Conservation (phyloP, 176 grass and related monocot genomes). For the Oryza glumipatula region DNA sequence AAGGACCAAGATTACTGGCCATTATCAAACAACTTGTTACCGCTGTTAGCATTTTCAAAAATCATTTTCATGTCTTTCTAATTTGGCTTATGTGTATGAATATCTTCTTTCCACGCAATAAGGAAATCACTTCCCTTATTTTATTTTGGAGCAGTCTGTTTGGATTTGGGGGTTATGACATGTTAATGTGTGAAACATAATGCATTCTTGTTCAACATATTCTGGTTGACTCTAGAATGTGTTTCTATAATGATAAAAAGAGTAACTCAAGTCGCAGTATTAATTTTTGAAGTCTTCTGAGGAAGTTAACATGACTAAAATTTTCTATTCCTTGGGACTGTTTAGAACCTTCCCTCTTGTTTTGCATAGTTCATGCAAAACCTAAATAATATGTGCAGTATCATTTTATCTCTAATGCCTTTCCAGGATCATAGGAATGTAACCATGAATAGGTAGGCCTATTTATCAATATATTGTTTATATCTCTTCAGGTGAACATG, state of each 20-base stretch:
- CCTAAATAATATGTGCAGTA: background rate
- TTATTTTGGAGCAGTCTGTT: slow-evolving; percentile 17
- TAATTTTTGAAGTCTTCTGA: slow-evolving; percentile 13
- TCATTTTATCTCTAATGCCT: slow-evolving; percentile 20
- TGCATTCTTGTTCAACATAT: slow-evolving; percentile 12
- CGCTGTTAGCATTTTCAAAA: background rate
- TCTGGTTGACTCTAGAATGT: slow-evolving; percentile 12
- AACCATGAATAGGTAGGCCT: slow-evolving; percentile 15
- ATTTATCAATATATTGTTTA: slow-evolving; percentile 37
- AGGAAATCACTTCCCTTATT: slow-evolving; percentile 19
- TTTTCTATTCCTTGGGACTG: slow-evolving; percentile 27
- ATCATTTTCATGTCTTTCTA: slow-evolving; percentile 7
- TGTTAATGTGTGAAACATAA: slow-evolving; percentile 30
- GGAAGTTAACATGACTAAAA: background rate
- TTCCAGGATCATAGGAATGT: slow-evolving; percentile 11
- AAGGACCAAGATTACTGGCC: background rate
- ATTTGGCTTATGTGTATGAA: slow-evolving; percentile 8
- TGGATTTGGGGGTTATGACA: background rate
- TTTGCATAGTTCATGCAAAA: slow-evolving; percentile 16
- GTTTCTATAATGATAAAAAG: background rate
- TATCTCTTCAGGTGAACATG: slow-evolving; percentile 80
- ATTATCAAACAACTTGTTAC: background rate
- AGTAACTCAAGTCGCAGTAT: slow-evolving; percentile 10
- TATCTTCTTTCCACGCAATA: background rate
- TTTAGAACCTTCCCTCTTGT: slow-evolving; percentile 3